phyloP scores from a whole-genome alignment of 441 rosid genomes.

The Macaranga tanarius region DNA sequence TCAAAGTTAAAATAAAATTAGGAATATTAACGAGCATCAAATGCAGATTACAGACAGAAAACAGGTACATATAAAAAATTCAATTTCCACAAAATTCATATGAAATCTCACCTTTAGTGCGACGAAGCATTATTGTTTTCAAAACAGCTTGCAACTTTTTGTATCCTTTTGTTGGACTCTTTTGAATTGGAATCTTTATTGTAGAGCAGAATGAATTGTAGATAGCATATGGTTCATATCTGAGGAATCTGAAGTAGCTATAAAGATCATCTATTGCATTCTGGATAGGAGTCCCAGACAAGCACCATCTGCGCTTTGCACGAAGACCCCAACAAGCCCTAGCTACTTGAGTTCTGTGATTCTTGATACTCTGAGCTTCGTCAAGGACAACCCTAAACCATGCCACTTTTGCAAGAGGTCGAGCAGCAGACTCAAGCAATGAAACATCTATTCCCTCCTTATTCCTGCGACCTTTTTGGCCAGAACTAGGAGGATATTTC shows the following conservation, averaged over 20 bases:
- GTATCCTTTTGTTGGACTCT: constrained; percentile 60
- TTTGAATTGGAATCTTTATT: constrained; percentile 68
- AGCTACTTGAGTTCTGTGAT: constrained; percentile 87
- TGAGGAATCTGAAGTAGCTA: constrained; percentile 92
- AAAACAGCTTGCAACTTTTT: constrained; percentile 74
- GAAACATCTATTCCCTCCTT: constrained; percentile 48
- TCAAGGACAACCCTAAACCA: constrained; percentile 95
- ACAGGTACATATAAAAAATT: background rate
- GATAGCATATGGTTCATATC: constrained; percentile 71
- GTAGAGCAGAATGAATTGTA: constrained; percentile 54
- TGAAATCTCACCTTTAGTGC: constrained; percentile 73
- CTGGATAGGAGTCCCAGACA: constrained; percentile 95
- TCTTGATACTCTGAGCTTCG: constrained; percentile 96
- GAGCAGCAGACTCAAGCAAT: constrained; percentile 47
- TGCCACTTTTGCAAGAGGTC: constrained; percentile 83
- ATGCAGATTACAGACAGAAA: constrained; percentile 10
- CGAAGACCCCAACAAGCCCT: constrained; percentile 98
- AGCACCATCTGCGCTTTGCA: constrained; percentile 95
- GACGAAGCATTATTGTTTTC: constrained; percentile 89
- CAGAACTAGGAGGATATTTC: constrained; percentile 49
- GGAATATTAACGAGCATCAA: constrained; percentile 19
- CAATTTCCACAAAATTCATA: background rate
- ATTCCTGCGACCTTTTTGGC: constrained; percentile 44
- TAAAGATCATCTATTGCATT: constrained; percentile 91
- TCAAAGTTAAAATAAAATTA: constrained; percentile 11